Conservation (phyloP, 2,329 filamentous ascomycete genomes). For the Epichloe typhina region DNA sequence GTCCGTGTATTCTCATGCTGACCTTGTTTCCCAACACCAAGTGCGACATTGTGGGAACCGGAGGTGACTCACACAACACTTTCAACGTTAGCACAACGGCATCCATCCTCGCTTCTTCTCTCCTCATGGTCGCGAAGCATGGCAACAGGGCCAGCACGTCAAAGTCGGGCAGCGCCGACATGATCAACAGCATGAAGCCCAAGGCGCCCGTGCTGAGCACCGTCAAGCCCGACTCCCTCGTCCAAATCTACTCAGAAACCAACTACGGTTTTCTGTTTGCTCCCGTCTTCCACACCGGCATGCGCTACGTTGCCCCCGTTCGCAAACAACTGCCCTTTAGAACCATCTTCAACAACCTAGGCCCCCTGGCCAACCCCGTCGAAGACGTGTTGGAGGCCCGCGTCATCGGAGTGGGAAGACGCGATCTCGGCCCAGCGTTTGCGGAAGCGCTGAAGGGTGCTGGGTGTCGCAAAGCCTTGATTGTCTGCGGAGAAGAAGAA, state of each 20-base stretch:
- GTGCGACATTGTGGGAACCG: constrained; percentile 94
- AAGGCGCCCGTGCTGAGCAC: constrained; percentile 60
- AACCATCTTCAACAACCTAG: constrained; percentile 95
- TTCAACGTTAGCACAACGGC: constrained; percentile 97
- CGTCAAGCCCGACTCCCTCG: constrained; percentile 58
- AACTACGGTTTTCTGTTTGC: constrained; percentile 97
- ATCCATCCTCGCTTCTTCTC: constrained; percentile 77
- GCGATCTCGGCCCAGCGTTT: constrained; percentile 78
- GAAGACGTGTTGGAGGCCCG: constrained; percentile 76
- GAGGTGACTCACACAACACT: constrained; percentile 90
- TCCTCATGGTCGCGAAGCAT: constrained; percentile 84
- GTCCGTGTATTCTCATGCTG: constrained; percentile 5
- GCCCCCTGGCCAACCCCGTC: constrained; percentile 82
- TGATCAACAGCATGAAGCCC: constrained; percentile 64
- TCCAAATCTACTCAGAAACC: constrained; percentile 58
- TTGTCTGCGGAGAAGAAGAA: constrained; percentile 89
- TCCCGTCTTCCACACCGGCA: constrained; percentile 90
- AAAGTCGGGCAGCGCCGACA: constrained; percentile 87
- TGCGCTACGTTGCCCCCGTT: constrained; percentile 76
- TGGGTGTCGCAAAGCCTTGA: constrained; percentile 69
- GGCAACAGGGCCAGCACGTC: constrained; percentile 93
- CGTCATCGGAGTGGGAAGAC: constrained; percentile 82
- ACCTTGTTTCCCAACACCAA: constrained; percentile 19
- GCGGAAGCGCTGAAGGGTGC: constrained; percentile 67
- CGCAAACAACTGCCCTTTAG: constrained; percentile 82